A percentile compares a stretch with the other conserved stretches of the same genome.
Evolutionary conservation across 805 yeast species (phyloP).

Genomic region (Lachancea sp.): DNA sequence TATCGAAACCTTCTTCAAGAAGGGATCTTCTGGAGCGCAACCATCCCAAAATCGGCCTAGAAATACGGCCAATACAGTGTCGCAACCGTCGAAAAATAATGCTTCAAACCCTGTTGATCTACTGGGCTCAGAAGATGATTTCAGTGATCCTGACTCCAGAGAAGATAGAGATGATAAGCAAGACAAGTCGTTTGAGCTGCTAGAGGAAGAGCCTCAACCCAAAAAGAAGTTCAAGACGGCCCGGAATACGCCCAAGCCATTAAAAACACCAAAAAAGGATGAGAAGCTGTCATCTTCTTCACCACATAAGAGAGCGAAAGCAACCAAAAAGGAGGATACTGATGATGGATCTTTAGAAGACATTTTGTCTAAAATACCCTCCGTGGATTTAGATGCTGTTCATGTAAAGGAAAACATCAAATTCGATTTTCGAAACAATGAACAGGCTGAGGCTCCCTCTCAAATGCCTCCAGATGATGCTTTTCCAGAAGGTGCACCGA

Average conservation of each 20-base stretch:
- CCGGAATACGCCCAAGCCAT: not conserved
- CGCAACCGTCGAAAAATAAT: conserved; percentile 1
- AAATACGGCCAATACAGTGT: not conserved
- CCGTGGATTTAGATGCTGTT: conserved; percentile 54
- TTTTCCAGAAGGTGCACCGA: conserved; percentile 76
- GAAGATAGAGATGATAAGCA: not conserved
- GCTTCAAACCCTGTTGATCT: conserved; percentile 8
- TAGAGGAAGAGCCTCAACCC: conserved; percentile 1
- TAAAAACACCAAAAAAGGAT: not conserved
- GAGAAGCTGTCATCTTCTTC: not conserved
- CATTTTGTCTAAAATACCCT: conserved; percentile 55
- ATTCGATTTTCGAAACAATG: conserved; percentile 51
- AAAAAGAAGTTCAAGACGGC: not conserved
- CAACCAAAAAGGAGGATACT: not conserved
- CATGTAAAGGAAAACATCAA: conserved; percentile 47
- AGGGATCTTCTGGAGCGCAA: not conserved
- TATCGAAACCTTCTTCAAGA: not conserved
- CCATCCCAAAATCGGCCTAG: not conserved
- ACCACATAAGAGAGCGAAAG: not conserved
- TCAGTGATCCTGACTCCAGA: not conserved
- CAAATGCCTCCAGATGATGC: conserved; percentile 22
- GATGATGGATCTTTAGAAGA: conserved; percentile 20
- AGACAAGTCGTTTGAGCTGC: conserved; percentile 1
- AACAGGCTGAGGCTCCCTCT: conserved; percentile 34
- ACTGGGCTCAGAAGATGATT: conserved; percentile 7